phyloP scores from a whole-genome alignment of 257 asterid species.

The Solanum sejunctum region DNA sequence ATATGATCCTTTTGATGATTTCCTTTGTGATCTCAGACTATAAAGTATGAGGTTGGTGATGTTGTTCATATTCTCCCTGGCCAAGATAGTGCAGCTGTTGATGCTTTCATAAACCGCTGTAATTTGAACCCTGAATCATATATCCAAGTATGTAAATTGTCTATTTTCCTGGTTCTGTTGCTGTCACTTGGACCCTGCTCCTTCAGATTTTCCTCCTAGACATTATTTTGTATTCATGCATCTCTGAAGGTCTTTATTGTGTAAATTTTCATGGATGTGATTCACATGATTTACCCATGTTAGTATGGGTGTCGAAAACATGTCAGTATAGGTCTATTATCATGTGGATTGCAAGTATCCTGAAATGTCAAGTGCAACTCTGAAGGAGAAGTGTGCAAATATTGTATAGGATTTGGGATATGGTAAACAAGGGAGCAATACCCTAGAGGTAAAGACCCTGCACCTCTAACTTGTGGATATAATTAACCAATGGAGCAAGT shows the following conservation, averaged over 20 bases:
- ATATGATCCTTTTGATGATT: neutral
- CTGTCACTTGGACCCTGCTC: neutral
- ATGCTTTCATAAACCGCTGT: constrained; percentile 74
- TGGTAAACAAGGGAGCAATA: neutral
- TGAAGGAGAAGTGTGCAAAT: neutral
- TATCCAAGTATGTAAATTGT: constrained; percentile 55
- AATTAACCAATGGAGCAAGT: neutral
- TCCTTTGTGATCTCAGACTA: constrained; percentile 30
- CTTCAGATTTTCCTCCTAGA: neutral
- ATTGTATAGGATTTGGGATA: neutral
- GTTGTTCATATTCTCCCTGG: constrained; percentile 84
- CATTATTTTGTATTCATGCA: neutral
- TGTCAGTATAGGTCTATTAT: neutral
- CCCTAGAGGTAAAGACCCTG: neutral
- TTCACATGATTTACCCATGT: neutral
- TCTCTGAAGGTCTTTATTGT: neutral
- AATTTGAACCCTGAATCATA: constrained; percentile 69
- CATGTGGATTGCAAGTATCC: neutral
- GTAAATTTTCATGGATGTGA: neutral
- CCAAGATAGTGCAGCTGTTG: constrained; percentile 64
- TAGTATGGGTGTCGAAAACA: neutral
- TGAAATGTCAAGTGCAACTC: neutral
- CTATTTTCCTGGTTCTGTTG: neutral
- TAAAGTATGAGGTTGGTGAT: constrained; percentile 84
- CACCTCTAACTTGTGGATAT: neutral